Conservation (phyloP, 2,329 filamentous ascomycete genomes). For the Bretziella fagacearum region DNA sequence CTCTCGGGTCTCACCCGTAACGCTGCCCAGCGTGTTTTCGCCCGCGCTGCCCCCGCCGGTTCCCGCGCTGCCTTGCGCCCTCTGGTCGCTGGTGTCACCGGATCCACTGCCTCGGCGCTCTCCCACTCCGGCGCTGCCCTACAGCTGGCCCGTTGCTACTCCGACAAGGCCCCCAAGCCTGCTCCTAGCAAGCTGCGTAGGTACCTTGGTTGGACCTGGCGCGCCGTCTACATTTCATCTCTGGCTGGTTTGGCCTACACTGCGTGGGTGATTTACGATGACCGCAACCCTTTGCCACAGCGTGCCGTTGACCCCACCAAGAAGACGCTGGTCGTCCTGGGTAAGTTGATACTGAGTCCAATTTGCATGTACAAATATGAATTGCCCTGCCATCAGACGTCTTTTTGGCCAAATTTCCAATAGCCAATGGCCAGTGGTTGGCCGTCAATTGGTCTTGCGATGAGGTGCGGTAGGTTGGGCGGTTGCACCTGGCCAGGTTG, state of each 20-base stretch:
- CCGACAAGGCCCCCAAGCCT: constrained; percentile 33
- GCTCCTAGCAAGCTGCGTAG: constrained; percentile 45
- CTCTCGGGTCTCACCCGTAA: constrained; percentile 20
- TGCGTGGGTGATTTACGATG: constrained; percentile 65
- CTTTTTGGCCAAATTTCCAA: not conserved
- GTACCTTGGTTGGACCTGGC: constrained; percentile 66
- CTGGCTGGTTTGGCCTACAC: constrained; percentile 54
- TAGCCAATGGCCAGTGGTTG: no score
- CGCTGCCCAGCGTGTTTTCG: constrained; percentile 15
- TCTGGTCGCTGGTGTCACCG: constrained; percentile 19
- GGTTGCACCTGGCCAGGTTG: no score
- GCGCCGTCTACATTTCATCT: constrained; percentile 59
- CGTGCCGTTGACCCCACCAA: constrained; percentile 63
- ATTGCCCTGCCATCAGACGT: not conserved
- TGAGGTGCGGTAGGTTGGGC: no score
- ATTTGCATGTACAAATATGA: not conserved
- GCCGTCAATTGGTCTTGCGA: no score
- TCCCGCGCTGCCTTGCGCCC: constrained; percentile 17
- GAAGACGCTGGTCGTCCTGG: constrained; percentile 93
- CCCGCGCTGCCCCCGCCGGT: constrained; percentile 12
- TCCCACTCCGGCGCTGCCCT: constrained; percentile 16
- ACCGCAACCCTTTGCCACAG: constrained; percentile 70
- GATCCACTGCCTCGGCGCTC: constrained; percentile 18
- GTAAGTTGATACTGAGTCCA: constrained; percentile 38
- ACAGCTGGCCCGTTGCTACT: constrained; percentile 23